Evolutionary conservation across 352 stramenopile species (phyloP), one percentile per base, ranked within the genome.

Genomic region (Pythium phragmitis): DNA sequence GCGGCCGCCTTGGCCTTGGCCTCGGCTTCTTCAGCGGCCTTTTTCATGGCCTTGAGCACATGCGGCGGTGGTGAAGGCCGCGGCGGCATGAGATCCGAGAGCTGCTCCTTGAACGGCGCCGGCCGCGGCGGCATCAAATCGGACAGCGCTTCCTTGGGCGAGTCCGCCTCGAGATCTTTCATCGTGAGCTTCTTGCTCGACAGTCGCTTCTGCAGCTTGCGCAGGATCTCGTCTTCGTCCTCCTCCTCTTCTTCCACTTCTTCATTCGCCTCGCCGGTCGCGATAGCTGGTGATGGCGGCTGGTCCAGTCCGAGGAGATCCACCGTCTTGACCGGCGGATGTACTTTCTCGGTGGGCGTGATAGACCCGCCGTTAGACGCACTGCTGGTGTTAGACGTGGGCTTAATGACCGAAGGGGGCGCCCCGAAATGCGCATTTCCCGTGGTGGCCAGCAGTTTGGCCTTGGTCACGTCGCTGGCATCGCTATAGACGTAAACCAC

Each of bases 301-400:
- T 83, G 74, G 42, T 82, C 63, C 12, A 85, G 49, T 9, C 74
- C 73, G 13, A 87, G 67, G 26, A 89, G 41, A 50, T 88, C 78
- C 26, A 84, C 71, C 48, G 47, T 83, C 59, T 80, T 67, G 26
- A 75, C 67, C 6, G 58, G 68, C 36, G 60, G 64, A 17, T 55
- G 23, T n/a, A 69, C 60, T 33, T 69, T 41, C 33, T 73, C 63
- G 47, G 78, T 70, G 12, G 34, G 34, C 39, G 41, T 23, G 48
- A 30, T 26, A 16, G 45, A n/a, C 3, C 45, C 45, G 56, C 56
- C 14, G 42, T 37, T 50, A 19, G 43, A 58, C n/a, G n/a, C 43
- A 50, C 21, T 50, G 11, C 11, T 23, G 34, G 19, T 17, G 23
- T 53, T 50, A 21, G 41, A 45, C 26, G 26, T 33, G 23, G 36